A percentile compares a stretch with the other conserved stretches of the same genome.
Conservation (phyloP, 768 basidiomycete genomes). For the Termitomyces titanicus region DNA sequence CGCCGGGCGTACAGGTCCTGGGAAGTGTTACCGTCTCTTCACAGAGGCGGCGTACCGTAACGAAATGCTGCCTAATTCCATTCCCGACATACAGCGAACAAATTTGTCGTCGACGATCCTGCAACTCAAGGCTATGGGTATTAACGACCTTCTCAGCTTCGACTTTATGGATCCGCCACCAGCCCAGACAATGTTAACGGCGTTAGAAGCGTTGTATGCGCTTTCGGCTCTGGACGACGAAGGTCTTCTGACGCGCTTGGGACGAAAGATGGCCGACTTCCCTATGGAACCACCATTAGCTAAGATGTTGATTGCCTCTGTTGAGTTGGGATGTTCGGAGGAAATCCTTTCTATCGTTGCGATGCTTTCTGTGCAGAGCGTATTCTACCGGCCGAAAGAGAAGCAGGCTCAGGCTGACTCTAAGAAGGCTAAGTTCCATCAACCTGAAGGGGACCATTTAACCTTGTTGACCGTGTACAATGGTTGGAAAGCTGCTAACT, state of each 20-base stretch:
- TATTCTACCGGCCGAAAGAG: constrained; percentile 99
- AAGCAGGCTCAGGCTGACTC: constrained; percentile 99
- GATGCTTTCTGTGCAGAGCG: constrained; percentile 94
- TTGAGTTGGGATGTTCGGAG: constrained; percentile 96
- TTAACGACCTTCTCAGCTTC: constrained; percentile 96
- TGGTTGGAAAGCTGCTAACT: constrained; percentile 95
- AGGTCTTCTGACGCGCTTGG: constrained; percentile 88
- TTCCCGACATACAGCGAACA: constrained; percentile 96
- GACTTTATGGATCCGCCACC: constrained; percentile 99
- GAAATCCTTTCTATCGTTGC: constrained; percentile 97
- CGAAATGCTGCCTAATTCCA: constrained; percentile 97
- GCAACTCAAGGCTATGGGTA: constrained; percentile 97
- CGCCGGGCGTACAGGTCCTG: constrained; percentile 96
- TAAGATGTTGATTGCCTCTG: constrained; percentile 98
- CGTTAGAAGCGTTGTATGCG: constrained; percentile 91
- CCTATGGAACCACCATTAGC: constrained; percentile 96
- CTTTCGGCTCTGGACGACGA: constrained; percentile 96
- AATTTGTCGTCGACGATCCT: constrained; percentile 92
- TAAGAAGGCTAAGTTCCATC: constrained; percentile 99
- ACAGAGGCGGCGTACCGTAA: constrained; percentile 98
- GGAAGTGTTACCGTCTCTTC: constrained; percentile 96
- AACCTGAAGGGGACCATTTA: constrained; percentile 95
- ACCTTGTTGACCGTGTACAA: constrained; percentile 95
- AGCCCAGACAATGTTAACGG: constrained; percentile 94
- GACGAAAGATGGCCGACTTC: constrained; percentile 99